Percentiles rank a stretch among this genome's conserved stretches.
These are phyloP conservation scores for Chytridium lagenaria DNA, from an alignment of 371 early-diverging fungal genomes.

Conservation along the genomic window DNA sequence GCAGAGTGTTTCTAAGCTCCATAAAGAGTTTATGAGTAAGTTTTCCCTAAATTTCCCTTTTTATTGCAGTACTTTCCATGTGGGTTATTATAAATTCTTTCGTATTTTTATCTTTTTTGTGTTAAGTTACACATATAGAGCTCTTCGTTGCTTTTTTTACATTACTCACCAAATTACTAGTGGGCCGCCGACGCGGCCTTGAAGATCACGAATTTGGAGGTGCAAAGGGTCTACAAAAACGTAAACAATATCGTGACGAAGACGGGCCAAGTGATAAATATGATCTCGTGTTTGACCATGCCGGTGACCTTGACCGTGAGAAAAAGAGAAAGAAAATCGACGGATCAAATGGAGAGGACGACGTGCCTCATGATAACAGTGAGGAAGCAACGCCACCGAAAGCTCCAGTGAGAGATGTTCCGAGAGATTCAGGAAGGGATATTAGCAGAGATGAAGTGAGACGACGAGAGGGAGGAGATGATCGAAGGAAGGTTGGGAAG, in stretches of 20 bases:
- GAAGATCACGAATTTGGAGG: conserved; percentile 52
- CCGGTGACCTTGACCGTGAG: conserved; percentile 47
- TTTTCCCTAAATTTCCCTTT: not conserved
- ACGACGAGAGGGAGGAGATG: not conserved
- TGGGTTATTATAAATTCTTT: conserved; percentile 17
- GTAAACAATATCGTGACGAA: conserved; percentile 57
- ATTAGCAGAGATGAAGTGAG: not conserved
- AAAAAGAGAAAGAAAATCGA: conserved; percentile 25
- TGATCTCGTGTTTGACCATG: conserved; percentile 59
- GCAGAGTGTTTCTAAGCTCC: conserved; percentile 90
- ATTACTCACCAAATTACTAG: conserved; percentile 46
- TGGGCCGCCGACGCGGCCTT: conserved; percentile 38
- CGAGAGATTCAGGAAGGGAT: not conserved
- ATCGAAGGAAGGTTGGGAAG: not conserved
- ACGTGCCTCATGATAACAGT: too few species aligned
- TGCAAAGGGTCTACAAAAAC: conserved; percentile 53
- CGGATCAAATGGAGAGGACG: not conserved
- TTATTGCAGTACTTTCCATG: too few species aligned
- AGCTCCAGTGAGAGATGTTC: not conserved
- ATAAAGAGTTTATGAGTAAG: conserved; percentile 51
- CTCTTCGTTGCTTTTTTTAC: conserved; percentile 58
- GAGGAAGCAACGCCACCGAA: too few species aligned
- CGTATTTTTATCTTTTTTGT: conserved; percentile 33
- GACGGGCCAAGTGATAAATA: conserved; percentile 39
- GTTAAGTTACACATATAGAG: too few species aligned